Evolutionary conservation across 345 rosid genomes (phyloP).

Genomic region (Ceriops tagal): DNA sequence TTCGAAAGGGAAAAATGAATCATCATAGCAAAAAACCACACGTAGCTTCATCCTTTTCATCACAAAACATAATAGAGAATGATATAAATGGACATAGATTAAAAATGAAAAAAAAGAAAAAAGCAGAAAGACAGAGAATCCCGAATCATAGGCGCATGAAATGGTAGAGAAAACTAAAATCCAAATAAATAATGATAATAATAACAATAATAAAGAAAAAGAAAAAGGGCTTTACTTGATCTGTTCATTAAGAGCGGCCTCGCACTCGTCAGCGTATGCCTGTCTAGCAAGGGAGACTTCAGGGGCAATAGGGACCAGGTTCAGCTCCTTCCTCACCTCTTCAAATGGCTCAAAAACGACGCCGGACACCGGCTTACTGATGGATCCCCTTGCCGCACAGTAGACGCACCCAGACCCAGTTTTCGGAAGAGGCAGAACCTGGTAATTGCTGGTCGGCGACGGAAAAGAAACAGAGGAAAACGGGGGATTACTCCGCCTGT

Average conservation of each 20-base stretch:
- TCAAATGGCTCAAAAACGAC: conserved; percentile 84
- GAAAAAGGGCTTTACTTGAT: conserved; percentile 52
- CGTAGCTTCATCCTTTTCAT: too few relatives aligned
- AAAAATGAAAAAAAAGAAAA: neutral
- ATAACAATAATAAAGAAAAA: neutral
- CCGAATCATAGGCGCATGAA: too few relatives aligned
- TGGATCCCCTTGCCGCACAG: conserved; percentile 32
- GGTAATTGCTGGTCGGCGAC: neutral
- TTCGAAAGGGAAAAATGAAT: neutral
- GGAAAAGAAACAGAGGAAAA: conserved; percentile 29
- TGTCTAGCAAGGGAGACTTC: conserved; percentile 80
- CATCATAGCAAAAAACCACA: neutral
- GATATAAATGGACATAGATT: neutral
- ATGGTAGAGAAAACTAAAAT: too few relatives aligned
- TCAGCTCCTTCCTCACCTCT: conserved; percentile 91
- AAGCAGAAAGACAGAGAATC: neutral
- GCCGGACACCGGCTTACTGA: conserved; percentile 44
- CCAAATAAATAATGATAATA: too few relatives aligned
- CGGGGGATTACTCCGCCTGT: conserved; percentile 16
- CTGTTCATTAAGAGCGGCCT: conserved; percentile 83
- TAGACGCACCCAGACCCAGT: conserved; percentile 20
- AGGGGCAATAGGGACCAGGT: conserved; percentile 68
- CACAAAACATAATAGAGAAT: neutral
- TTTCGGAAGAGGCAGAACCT: conserved; percentile 18
- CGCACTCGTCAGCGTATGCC: conserved; percentile 59